These are phyloP conservation scores for Solanum megistacrolobum DNA, from an alignment of 257 asterid genomes.

Conservation along the genomic window DNA sequence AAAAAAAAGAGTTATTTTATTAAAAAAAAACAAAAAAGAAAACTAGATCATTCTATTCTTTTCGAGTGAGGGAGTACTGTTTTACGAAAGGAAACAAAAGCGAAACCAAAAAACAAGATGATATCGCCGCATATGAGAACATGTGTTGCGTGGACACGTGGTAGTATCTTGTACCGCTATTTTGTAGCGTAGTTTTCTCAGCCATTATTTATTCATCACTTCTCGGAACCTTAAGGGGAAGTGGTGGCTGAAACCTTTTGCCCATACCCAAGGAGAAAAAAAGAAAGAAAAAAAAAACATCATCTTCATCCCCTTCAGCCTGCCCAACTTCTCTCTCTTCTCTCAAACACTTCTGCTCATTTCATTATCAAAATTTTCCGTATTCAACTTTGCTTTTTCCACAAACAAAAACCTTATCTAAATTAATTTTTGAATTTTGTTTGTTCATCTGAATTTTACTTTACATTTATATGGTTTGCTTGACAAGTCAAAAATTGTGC, in stretches of 20 bases:
- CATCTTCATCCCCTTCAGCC: not conserved
- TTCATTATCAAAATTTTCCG: not conserved
- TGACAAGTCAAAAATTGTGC: not conserved
- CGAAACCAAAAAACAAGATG: not conserved
- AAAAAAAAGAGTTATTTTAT: too few relatives aligned
- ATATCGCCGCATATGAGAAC: not conserved
- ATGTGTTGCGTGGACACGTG: not conserved
- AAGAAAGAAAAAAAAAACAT: not conserved
- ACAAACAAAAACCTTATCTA: not conserved
- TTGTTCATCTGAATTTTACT: not conserved
- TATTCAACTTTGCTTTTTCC: not conserved
- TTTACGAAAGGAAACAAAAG: not conserved
- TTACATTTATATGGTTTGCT: not conserved
- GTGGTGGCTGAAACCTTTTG: not conserved
- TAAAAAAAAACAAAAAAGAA: rapidly evolving
- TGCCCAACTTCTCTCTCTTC: not conserved
- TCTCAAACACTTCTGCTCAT: not conserved
- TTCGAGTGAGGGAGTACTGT: too few relatives aligned
- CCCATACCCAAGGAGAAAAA: not conserved
- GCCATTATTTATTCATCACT: not conserved
- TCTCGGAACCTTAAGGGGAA: not conserved
- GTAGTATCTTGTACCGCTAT: not conserved
- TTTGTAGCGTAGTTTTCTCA: not conserved
- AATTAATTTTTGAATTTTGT: not conserved
- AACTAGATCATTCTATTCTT: too few relatives aligned